Conservation (phyloP, 2,329 filamentous ascomycete genomes). For the Colletotrichum sp. region DNA sequence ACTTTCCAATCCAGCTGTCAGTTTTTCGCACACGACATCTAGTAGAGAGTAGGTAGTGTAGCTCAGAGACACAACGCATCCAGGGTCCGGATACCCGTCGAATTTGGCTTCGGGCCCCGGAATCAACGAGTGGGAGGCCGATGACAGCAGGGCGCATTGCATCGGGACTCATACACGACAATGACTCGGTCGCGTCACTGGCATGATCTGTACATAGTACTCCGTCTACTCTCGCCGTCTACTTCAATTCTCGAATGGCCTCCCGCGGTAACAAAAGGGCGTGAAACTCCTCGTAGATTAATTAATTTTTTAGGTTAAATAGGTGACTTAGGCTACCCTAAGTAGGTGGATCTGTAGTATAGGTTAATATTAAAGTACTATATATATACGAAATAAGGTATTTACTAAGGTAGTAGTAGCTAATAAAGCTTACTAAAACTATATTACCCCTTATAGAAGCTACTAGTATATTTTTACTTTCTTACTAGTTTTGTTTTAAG, state of each 20-base stretch:
- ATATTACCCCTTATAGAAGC: too few relatives aligned
- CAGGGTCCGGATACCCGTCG: not conserved
- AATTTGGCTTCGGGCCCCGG: not conserved
- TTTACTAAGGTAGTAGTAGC: too few relatives aligned
- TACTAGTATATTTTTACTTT: too few relatives aligned
- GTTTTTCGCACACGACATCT: rapidly evolving
- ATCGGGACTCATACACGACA: not conserved
- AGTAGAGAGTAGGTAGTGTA: not conserved
- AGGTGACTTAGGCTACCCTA: too few relatives aligned
- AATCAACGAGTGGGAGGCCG: not conserved
- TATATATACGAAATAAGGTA: too few relatives aligned
- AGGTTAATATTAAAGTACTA: too few relatives aligned
- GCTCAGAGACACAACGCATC: not conserved
- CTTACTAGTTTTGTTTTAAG: too few relatives aligned
- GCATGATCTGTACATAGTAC: too few relatives aligned
- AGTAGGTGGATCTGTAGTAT: too few relatives aligned
- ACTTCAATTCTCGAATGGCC: not conserved
- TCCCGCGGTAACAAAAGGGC: not conserved
- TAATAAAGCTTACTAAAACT: too few relatives aligned
- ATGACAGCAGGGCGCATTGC: not conserved
- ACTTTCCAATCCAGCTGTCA: not conserved
- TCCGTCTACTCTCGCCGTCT: not conserved
- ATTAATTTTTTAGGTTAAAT: too few relatives aligned
- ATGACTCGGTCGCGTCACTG: not conserved
- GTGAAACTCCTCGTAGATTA: too few relatives aligned